phyloP scores from a whole-genome alignment of 1,139 yeast genomes.

The Yarrowia galli region DNA sequence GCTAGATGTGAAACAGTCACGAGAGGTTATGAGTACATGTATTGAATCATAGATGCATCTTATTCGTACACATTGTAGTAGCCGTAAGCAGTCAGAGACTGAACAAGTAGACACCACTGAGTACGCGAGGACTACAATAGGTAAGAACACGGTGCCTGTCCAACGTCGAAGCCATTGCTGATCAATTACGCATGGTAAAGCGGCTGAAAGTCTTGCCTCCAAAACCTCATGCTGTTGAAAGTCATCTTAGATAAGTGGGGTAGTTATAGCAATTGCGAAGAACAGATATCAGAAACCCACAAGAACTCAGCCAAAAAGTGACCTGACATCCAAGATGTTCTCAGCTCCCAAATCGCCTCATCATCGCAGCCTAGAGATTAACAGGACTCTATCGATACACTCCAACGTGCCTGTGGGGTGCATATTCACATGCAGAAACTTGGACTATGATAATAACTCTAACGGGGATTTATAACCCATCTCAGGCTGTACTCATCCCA shows the following conservation, averaged over 20 bases:
- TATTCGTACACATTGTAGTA: too few species aligned
- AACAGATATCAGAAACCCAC: too few species aligned
- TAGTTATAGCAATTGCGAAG: not conserved
- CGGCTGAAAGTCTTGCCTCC: not conserved
- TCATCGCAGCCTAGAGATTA: not conserved
- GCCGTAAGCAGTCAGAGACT: too few species aligned
- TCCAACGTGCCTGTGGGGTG: conserved; percentile 28
- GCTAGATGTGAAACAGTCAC: too few species aligned
- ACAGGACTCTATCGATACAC: not conserved
- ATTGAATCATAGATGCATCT: too few species aligned
- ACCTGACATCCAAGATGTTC: not conserved
- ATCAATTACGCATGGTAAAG: not conserved
- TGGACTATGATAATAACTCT: conserved; percentile 15
- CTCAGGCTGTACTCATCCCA: not conserved
- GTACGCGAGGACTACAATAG: too few species aligned
- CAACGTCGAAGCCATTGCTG: not conserved
- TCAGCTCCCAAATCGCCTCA: not conserved
- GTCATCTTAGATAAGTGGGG: not conserved
- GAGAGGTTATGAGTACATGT: too few species aligned
- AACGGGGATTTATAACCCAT: not conserved
- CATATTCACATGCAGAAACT: conserved; percentile 36
- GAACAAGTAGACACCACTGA: too few species aligned
- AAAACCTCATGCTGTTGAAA: not conserved
- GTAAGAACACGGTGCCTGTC: too few species aligned
- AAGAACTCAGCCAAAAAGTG: too few species aligned